Conservation (phyloP, 2,329 filamentous ascomycete species). For the Diaporthe helianthi region DNA sequence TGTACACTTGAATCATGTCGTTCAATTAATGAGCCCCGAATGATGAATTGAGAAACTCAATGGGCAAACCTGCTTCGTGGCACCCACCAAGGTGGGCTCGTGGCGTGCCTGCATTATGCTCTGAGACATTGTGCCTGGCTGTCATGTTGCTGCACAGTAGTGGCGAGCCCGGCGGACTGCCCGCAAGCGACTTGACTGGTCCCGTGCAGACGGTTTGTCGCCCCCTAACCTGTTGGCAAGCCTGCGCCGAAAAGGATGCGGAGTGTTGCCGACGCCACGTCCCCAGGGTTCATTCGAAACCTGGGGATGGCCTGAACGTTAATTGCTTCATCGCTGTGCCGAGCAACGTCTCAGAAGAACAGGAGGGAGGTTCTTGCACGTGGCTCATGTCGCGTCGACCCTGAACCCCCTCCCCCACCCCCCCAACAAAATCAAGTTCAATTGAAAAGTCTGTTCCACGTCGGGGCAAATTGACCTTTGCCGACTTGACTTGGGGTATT, state of each 20-base stretch:
- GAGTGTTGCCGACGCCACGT: conserved; percentile 13
- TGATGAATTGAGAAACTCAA: background rate
- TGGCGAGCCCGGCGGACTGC: background rate
- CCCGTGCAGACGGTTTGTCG: background rate
- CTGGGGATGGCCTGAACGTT: conserved; percentile 14
- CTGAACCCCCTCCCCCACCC: background rate
- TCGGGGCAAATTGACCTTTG: background rate
- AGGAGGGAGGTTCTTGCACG: background rate
- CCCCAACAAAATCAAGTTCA: background rate
- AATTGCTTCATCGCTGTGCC: background rate
- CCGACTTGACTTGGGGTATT: background rate
- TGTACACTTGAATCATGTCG: background rate
- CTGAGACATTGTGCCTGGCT: conserved; percentile 4
- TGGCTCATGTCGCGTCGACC: background rate
- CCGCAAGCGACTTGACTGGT: conserved; percentile 6
- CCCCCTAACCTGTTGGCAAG: background rate
- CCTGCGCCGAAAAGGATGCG: conserved; percentile 9
- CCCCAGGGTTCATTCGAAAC: background rate
- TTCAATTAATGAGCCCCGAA: background rate
- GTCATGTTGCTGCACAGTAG: background rate
- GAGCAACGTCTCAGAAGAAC: background rate
- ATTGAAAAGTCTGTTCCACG: background rate
- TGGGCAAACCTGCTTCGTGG: background rate
- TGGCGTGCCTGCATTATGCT: background rate
- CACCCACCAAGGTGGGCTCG: background rate